These are phyloP conservation scores for Psilocybe cyanescens DNA, from an alignment of 768 basidiomycete species.

Conservation along the genomic window DNA sequence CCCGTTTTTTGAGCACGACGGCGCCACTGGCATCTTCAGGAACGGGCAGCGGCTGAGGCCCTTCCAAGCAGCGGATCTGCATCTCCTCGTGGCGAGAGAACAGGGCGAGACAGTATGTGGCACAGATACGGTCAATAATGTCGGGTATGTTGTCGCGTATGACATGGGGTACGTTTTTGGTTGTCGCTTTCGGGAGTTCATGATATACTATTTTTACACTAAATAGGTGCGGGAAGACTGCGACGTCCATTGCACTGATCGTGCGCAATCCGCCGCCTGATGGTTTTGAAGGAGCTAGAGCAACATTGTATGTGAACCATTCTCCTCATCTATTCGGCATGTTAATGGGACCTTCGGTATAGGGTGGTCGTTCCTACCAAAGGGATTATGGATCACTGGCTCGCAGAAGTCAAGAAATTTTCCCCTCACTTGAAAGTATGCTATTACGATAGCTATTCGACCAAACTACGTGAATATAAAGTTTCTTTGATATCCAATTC, in stretches of 20 bases:
- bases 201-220: neutral
- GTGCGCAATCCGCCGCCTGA: neutral
- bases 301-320: conserved; percentile 3
- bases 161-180: conserved; percentile 14
- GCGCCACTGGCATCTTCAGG: neutral
- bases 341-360: neutral
- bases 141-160: conserved; percentile 17
- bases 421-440: conserved; percentile 10
- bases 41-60: conserved; percentile 10
- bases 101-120: conserved; percentile 17
- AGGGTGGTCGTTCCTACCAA: conserved; percentile 11
- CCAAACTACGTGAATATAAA: neutral
- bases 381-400: conserved; percentile 13
- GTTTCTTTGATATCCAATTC: neutral
- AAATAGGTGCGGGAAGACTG: conserved; percentile 8
- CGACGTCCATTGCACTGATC: conserved; percentile 5
- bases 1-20: neutral
- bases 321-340: neutral
- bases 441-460: neutral
- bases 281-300: neutral
- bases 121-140: conserved; percentile 9
- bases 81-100: conserved; percentile 11
- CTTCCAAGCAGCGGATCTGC: conserved; percentile 13
- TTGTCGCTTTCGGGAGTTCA: no score
- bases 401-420: conserved; percentile 8